Evolutionary conservation across 345 rosid genomes (phyloP), one percentile per base, ranked within the genome.

Genomic region (Citrus glauca): DNA sequence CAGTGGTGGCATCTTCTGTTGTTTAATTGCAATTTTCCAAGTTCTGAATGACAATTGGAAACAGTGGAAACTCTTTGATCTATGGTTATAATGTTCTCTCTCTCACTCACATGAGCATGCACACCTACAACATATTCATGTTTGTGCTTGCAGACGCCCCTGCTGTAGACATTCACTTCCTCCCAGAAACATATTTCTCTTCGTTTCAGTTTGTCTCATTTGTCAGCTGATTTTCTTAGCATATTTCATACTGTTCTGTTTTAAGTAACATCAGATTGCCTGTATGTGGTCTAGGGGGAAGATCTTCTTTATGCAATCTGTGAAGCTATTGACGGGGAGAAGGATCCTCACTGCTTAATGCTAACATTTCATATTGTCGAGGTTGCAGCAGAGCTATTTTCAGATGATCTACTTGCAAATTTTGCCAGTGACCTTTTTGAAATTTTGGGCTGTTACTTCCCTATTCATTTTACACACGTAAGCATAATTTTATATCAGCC

Each of bases 391-490:
- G 87, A 42, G 78, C 77, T 89, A 71, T 91, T 89, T 83, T 90
- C 97, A 28, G 92, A 89, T 78, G 92, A 92, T 77, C 92, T 95
- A 69, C 75, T 94, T 32, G 87, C 90, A 57, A 80, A 85, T 81
- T 80, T 69, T 82, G 91, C 91, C 62, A 66, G 84, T 66, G 93
- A 84, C 48, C 79, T 94, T 77, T 93, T 95, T 82, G 90, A 85
- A 42, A 80, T 84, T 75, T 82, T 93, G 86, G 87, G 90, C 72
- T 85, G 90, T 83, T 95, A 95, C 85, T 95, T 93, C 79, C 98
- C 99, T 25, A 86, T 92, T 84, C 94, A 92, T 88, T 93, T 89
- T 84, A 95, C 99, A 16, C 99, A 93, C 82, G 99, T 95, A 89
- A 88, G 99, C 70, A 79, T 71, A 65, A 63, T 40, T 40, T 33